phyloP scores from a whole-genome alignment of 176 grass and related monocot genomes.

The Aegilops sharonensis region DNA sequence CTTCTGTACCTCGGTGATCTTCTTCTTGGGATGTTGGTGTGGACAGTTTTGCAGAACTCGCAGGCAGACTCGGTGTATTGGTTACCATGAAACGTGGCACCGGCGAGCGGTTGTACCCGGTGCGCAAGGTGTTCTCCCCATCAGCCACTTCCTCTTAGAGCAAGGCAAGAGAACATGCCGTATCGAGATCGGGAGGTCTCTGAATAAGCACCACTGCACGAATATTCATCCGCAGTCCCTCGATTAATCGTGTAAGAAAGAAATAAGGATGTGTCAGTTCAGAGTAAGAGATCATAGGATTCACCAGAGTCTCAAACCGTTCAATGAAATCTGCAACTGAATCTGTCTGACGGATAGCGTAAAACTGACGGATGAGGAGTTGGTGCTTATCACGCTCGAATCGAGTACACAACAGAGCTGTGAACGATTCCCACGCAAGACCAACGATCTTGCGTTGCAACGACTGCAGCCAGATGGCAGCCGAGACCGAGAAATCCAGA shows the following conservation, averaged over 20 bases:
- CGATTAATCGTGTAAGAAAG: not conserved
- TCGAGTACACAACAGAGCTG: not conserved
- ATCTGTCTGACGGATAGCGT: not conserved
- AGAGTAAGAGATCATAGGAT: not conserved
- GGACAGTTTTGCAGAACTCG: too few relatives aligned
- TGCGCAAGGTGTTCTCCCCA: too few relatives aligned
- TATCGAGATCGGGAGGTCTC: too few relatives aligned
- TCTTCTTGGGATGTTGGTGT: too few relatives aligned
- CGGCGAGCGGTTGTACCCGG: fast-evolving
- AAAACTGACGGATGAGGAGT: not conserved
- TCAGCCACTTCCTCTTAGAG: too few relatives aligned
- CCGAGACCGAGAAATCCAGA: not conserved
- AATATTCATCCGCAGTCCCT: not conserved
- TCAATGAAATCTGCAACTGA: not conserved
- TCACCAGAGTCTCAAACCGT: not conserved
- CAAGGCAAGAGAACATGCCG: too few relatives aligned
- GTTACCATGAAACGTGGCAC: too few relatives aligned
- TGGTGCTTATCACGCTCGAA: not conserved
- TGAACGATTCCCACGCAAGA: not conserved
- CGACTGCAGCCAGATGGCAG: not conserved
- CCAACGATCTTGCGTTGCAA: not conserved
- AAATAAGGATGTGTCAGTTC: not conserved
- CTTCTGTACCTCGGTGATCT: too few relatives aligned
- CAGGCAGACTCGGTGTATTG: too few relatives aligned
- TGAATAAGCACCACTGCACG: too few relatives aligned